Conservation (phyloP, 495 filamentous ascomycete species). For the Podospora pseudopauciseta region DNA sequence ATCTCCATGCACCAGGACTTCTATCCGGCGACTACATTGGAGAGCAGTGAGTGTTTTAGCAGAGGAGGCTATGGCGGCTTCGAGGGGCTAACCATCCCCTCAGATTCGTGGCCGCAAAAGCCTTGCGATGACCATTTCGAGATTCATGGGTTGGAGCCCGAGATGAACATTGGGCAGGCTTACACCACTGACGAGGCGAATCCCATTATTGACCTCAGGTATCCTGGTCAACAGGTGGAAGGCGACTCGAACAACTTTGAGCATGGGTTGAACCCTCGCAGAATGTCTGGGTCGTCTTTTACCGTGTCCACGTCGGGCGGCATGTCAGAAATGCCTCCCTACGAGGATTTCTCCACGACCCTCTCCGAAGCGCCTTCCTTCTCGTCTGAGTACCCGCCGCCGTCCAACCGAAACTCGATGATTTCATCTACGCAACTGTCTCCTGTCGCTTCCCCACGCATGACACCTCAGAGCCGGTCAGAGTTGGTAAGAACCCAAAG, state of each 20-base stretch:
- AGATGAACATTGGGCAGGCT: constrained; percentile 53
- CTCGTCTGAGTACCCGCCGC: constrained; percentile 54
- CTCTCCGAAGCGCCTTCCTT: constrained; percentile 55
- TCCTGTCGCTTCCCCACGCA: constrained; percentile 56
- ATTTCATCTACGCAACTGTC: constrained; percentile 58
- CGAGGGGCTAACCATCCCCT: constrained; percentile 30
- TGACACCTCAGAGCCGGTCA: constrained; percentile 53
- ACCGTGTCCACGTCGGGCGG: constrained; percentile 55
- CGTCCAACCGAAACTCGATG: constrained; percentile 54
- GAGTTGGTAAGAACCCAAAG: constrained; percentile 57
- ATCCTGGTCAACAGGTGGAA: constrained; percentile 38
- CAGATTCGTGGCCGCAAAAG: constrained; percentile 51
- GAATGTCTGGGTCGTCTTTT: constrained; percentile 58
- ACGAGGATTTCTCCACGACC: constrained; percentile 56
- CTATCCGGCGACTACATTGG: constrained; percentile 48
- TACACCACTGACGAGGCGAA: constrained; percentile 55
- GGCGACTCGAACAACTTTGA: constrained; percentile 42
- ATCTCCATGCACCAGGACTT: constrained; percentile 53
- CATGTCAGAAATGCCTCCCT: constrained; percentile 56
- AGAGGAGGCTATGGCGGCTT: constrained; percentile 16
- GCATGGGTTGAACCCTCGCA: constrained; percentile 40
- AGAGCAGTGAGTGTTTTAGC: constrained; percentile 44
- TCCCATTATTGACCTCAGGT: constrained; percentile 52
- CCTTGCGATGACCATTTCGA: constrained; percentile 50
- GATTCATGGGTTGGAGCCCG: constrained; percentile 43